phyloP scores from a whole-genome alignment of 2,329 filamentous ascomycete species.

The Neonectria ditissima region DNA sequence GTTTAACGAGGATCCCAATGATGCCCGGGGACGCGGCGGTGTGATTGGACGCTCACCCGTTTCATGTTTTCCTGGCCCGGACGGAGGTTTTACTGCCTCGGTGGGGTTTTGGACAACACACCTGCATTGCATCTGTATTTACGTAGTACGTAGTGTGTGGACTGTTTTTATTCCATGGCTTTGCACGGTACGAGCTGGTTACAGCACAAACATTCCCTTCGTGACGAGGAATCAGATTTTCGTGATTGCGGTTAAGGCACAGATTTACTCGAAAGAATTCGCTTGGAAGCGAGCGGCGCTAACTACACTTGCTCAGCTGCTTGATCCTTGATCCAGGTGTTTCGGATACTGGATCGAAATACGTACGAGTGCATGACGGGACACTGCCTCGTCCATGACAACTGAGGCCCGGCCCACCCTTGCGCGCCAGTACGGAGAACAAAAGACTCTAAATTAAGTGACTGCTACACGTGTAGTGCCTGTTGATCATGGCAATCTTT shows the following conservation, averaged over 20 bases:
- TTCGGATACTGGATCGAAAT: background rate
- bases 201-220: background rate
- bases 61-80: slow-evolving; percentile 5
- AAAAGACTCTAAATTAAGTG: slow-evolving; percentile 12
- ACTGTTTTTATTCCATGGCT: background rate
- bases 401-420: background rate
- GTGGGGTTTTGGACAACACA: slow-evolving; percentile 14
- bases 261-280: background rate
- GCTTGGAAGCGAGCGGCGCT: background rate
- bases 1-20: background rate
- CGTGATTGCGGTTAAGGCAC: background rate
- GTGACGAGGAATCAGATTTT: background rate
- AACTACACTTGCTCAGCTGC: background rate
- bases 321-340: background rate
- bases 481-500: background rate
- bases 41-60: slow-evolving; percentile 15
- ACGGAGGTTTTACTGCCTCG: background rate
- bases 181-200: no score
- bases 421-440: background rate
- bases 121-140: slow-evolving; percentile 1
- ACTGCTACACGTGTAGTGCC: background rate
- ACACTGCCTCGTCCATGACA: background rate
- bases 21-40: background rate
- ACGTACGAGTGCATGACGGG: background rate
- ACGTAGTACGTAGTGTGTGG: no score